Conservation (phyloP, 225 moss, liverwort and hornwort species). For the Pseudoscleropodium purum region DNA sequence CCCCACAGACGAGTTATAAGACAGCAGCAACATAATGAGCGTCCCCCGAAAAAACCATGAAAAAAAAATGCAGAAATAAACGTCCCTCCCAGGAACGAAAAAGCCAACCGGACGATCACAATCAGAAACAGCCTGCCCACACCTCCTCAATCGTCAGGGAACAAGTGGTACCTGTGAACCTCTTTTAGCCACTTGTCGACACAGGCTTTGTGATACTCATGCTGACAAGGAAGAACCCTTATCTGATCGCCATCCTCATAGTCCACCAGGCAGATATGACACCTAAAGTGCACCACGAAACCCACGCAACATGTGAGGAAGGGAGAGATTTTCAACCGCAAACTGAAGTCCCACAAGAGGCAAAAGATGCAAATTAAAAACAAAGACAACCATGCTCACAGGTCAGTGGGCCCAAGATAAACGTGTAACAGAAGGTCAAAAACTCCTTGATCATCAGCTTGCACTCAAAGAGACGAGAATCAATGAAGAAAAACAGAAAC, state of each 20-base stretch:
- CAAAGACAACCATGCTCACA: neutral
- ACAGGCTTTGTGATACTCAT: slow-evolving; percentile 82
- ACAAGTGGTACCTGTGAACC: slow-evolving; percentile 58
- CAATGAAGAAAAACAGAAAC: neutral
- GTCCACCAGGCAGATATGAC: slow-evolving; percentile 86
- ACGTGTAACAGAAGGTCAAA: neutral
- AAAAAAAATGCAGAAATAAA: neutral
- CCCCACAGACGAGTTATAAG: neutral
- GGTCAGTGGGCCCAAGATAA: neutral
- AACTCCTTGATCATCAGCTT: neutral
- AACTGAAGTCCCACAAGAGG: neutral
- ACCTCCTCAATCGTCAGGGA: neutral
- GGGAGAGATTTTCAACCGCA: neutral
- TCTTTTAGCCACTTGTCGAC: slow-evolving; percentile 90
- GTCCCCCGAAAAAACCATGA: neutral
- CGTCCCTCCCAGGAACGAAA: neutral
- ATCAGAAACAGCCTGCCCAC: neutral
- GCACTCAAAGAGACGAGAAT: neutral
- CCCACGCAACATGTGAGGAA: neutral
- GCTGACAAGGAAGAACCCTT: slow-evolving; percentile 78
- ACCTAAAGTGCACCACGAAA: slow-evolving; percentile 25
- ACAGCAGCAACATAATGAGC: neutral
- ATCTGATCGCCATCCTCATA: slow-evolving; percentile 87
- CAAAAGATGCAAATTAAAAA: neutral
- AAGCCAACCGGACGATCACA: neutral